Percentiles rank a stretch among this genome's conserved stretches.
Conservation (phyloP, 352 stramenopile species). For the Phytophthora pistaciae region DNA sequence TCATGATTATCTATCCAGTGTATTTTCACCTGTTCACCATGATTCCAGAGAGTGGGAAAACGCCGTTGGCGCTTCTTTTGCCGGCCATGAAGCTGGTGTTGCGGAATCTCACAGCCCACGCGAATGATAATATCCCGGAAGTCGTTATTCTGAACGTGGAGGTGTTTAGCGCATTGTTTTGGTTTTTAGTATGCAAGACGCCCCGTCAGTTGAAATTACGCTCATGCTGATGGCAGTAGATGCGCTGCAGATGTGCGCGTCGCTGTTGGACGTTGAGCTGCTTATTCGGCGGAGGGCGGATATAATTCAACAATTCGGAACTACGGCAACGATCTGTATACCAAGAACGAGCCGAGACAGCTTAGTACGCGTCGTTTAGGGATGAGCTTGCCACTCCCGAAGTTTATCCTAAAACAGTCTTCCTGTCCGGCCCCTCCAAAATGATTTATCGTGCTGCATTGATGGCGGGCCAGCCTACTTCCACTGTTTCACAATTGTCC, state of each 20-base stretch:
- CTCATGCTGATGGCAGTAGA: constrained; percentile 6
- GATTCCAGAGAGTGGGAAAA: background rate
- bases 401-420: no score
- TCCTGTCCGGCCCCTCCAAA: no score
- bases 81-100: background rate
- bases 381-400: no score
- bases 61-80: background rate
- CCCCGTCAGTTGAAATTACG: constrained; percentile 23
- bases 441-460: no score
- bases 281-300: background rate
- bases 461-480: background rate
- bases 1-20: background rate
- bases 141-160: background rate
- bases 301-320: no score
- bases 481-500: background rate
- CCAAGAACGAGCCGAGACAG: no score
- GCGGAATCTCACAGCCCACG: background rate
- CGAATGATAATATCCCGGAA: background rate
- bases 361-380: no score
- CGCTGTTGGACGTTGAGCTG: background rate
- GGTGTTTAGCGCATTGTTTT: background rate
- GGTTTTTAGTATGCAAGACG: background rate
- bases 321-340: no score
- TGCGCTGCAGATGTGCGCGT: constrained; percentile 8
- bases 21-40: background rate